Conservation (phyloP, 768 basidiomycete genomes). For the Trametes cubensis region DNA sequence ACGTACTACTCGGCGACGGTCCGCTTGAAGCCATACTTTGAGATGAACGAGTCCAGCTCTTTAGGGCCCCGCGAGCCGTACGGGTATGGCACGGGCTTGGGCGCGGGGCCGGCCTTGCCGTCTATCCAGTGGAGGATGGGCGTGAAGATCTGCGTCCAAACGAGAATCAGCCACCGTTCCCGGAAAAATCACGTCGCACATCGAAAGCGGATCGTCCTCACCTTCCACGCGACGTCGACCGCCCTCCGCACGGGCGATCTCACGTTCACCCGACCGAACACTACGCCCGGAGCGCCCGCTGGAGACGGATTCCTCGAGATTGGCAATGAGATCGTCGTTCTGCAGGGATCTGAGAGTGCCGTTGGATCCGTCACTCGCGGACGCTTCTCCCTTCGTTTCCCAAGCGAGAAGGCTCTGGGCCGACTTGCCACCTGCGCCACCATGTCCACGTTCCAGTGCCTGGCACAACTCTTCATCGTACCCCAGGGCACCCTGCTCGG, state of each 20-base stretch:
- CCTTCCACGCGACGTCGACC: not conserved
- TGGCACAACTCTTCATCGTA: constrained; percentile 20
- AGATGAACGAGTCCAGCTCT: constrained; percentile 75
- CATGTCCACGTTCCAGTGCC: constrained; percentile 12
- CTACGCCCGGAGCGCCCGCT: constrained; percentile 10
- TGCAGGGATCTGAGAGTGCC: constrained; percentile 14
- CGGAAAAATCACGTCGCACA: no score
- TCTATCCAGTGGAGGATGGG: constrained; percentile 97
- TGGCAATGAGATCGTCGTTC: constrained; percentile 16
- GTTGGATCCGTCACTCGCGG: constrained; percentile 20
- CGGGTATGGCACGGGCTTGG: constrained; percentile 76
- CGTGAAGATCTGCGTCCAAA: constrained; percentile 96
- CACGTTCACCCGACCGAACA: constrained; percentile 13
- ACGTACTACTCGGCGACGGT: constrained; percentile 73
- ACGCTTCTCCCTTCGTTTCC: constrained; percentile 13
- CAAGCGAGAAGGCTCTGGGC: not conserved
- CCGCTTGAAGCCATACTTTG: constrained; percentile 77
- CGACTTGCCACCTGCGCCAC: constrained; percentile 2
- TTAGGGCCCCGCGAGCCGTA: constrained; percentile 97
- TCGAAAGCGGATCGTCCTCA: no score
- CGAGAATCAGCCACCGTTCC: no score
- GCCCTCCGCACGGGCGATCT: constrained; percentile 10
- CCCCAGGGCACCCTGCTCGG: constrained; percentile 19
- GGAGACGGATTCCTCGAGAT: constrained; percentile 18
- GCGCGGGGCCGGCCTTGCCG: constrained; percentile 63